A percentile compares a stretch with the other conserved stretches of the same genome.
Conservation (phyloP, 345 rosid genomes). For the Populus euphratica region DNA sequence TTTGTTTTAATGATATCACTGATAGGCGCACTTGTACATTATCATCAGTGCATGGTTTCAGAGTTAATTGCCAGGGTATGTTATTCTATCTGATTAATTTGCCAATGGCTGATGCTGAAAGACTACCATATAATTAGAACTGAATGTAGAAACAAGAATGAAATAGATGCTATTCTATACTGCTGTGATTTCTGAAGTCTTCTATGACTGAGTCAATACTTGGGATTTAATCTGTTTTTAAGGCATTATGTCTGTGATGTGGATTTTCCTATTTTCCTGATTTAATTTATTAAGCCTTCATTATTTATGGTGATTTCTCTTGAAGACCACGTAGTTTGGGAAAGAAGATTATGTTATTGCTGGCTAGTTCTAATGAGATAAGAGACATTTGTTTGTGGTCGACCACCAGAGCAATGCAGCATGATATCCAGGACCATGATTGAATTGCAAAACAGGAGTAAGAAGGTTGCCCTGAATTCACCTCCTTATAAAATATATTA, state of each 20-base stretch:
- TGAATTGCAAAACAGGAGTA: not conserved
- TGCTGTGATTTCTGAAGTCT: not conserved
- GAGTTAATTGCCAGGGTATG: not conserved
- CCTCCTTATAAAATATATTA: not conserved
- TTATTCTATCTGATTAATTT: not conserved
- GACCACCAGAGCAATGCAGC: not conserved
- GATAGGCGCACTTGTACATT: not conserved
- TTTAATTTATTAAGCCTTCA: not conserved
- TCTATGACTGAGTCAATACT: not conserved
- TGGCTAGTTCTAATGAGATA: not conserved
- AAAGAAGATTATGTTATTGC: not conserved
- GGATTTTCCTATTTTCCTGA: not conserved
- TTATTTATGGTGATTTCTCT: not conserved
- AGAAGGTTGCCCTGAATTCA: not conserved
- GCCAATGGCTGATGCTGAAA: not conserved
- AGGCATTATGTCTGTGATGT: not conserved
- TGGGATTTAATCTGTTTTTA: not conserved
- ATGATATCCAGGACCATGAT: not conserved
- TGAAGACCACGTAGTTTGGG: not conserved
- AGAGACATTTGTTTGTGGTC: too few relatives aligned
- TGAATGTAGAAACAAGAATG: not conserved
- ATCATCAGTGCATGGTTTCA: not conserved
- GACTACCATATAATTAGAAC: not conserved
- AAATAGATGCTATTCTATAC: not conserved
- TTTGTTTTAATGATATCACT: not conserved